Evolutionary conservation across 164 flowering plant genomes (phyloP), one percentile per base, ranked within the genome.

Genomic region (Berberis vulgaris): DNA sequence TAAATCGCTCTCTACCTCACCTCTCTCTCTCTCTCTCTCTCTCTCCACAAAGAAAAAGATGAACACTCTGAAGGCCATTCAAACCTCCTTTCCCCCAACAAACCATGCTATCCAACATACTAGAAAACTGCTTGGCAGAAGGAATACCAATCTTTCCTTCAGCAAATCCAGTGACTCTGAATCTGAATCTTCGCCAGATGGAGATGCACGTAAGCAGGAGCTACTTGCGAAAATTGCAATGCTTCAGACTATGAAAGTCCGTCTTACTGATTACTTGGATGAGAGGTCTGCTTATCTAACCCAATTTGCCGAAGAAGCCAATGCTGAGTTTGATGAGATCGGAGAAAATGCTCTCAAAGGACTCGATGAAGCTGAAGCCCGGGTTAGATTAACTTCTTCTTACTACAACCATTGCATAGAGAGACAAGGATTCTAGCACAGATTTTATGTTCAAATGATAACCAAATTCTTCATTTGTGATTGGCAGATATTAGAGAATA

Each of bases 261-360:
- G 96, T 12, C 86, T 94, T 56, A 84, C 95, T 0, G 89, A 82
- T 56, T 90, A 74, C 69, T 73, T 94, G 54, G 97, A 90, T 46
- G 97, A 94, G 64, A 69, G 82, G 6, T 81, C 95, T 1, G 84
- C 72, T 52, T 84, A 86, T 64, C 76, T 88, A 10, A 82, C 91
- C 43, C 74, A 88, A 71, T 88, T 87, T 55, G 91, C 84, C 1
- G 95, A 94, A 71, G 91, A 88, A 39, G 96, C 96, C 74, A 84
- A 77, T 61, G 77, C 83, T 12, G 96, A 88, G 76, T 80, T 94
- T 39, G 89, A 90, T 65, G 81, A 77, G 59, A 77, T 88, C 13
- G 95, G 89, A 26, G 95, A 90, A 69, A 77, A 80, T 54, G 92
- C 95, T 1, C 81, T 86, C 71, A 80, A 73, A 65, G 96, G 69